Evolutionary conservation across 2,329 filamentous ascomycete genomes (phyloP), one percentile per base, ranked within the genome.

Genomic region (Basipetospora chlamydospora): DNA sequence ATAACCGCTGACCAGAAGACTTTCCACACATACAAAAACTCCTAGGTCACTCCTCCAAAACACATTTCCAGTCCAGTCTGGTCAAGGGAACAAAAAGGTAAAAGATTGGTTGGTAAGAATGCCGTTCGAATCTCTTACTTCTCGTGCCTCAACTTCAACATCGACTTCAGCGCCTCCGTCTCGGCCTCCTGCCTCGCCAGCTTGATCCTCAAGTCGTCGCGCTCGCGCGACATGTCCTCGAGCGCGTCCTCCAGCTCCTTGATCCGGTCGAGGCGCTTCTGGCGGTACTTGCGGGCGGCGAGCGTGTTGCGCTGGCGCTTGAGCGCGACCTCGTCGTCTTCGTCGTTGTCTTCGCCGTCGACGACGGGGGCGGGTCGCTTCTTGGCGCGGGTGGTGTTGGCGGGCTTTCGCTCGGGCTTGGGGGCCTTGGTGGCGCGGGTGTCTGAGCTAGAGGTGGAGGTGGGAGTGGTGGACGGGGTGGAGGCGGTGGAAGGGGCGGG

Each of bases 271-370:
- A 81, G 64, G 31, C 76, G 71, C 52, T 78, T 79, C 51, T 82
- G 77, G 18, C 78, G 72, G 50, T 80, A 82, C 42, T 77, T 75
- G 42, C 75, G 67, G 21, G 78, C 78, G n/a, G 78, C 77, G 42
- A 80, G 64, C 11, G 77, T 82, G 53, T 83, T 82, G 42, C 72
- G 68, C 42, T 72, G 69, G 20, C 78, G 73, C 53, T 80, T 80
- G 48, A 63, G 48, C 13, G 53, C 49, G 5, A 51, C 53, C 10
- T 53, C 48, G 6, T 50, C 42, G 3, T 42, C 42, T 12, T 44
- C 49, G 21, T 45, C 43, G 22, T 11, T 6, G 22, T 23, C 22
- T 11, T 6, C 22, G 22, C 4, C 43, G 41, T 12, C 16, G 17
- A 33, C 30, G 21, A 15, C 16, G 28, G 12, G 32, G 13, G n/a